These are phyloP conservation scores for Cymbopogon flexuosus DNA, from an alignment of 202 grass and related monocot genomes.

Conservation along the genomic window DNA sequence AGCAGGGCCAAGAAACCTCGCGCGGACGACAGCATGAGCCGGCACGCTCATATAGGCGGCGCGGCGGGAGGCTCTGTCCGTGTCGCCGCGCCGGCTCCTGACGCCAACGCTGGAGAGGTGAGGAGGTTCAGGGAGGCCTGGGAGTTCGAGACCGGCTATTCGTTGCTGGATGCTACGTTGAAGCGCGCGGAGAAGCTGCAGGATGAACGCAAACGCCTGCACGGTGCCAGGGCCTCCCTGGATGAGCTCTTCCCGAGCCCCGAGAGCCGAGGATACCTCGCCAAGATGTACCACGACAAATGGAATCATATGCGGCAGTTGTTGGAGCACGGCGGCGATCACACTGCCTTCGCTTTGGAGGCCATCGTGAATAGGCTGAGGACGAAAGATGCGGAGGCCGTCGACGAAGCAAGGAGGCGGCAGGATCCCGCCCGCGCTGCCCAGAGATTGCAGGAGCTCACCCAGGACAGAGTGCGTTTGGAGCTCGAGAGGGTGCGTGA, in stretches of 20 bases:
- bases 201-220: background rate
- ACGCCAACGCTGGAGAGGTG: background rate
- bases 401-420: background rate
- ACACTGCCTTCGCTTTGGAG: background rate
- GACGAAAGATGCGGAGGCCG: background rate
- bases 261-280: background rate
- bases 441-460: background rate
- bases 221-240: background rate
- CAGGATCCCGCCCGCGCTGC: background rate
- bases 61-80: background rate
- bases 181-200: background rate
- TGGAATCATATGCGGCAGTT: background rate
- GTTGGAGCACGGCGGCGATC: background rate
- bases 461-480: background rate
- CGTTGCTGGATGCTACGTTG: background rate
- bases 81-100: background rate
- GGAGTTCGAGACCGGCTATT: slow-evolving; percentile 17
- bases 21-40: background rate
- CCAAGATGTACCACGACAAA: background rate
- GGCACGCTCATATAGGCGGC: background rate
- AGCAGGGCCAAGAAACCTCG: background rate
- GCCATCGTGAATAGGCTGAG: background rate
- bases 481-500: background rate
- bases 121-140: slow-evolving; percentile 10
- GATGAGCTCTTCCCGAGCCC: slow-evolving; percentile 14